A percentile compares a stretch with the other conserved stretches of the same genome.
Evolutionary conservation across 225 moss, liverwort and hornwort genomes (phyloP).

Genomic region (Physcomitrium patens): DNA sequence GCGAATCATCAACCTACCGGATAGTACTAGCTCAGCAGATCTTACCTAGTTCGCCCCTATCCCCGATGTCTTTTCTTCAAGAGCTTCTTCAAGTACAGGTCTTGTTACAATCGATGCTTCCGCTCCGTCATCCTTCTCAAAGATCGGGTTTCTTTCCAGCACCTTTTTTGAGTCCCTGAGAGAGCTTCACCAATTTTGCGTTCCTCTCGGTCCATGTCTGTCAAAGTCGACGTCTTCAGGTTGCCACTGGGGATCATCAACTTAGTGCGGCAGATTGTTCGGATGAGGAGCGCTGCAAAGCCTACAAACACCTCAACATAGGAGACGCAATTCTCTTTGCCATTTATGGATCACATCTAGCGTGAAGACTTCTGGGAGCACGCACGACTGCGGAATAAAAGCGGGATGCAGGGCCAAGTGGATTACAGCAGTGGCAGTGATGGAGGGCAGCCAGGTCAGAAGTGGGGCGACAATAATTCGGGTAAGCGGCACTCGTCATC

Average conservation of each 20-base stretch:
- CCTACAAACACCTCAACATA: constrained; percentile 14
- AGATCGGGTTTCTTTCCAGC: constrained; percentile 42
- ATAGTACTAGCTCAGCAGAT: constrained; percentile 26
- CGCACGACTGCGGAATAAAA: constrained; percentile 12
- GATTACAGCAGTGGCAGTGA: constrained; percentile 76
- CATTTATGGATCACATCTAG: constrained; percentile 39
- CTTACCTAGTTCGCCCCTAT: constrained; percentile 24
- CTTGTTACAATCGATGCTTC: constrained; percentile 41
- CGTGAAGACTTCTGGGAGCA: not conserved
- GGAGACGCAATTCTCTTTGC: not conserved
- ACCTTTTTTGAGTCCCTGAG: constrained; percentile 49
- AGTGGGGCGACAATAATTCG: constrained; percentile 54
- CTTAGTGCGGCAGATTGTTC: constrained; percentile 24
- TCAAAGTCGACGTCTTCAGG: constrained; percentile 14
- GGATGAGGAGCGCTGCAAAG: constrained; percentile 27
- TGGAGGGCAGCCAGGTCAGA: constrained; percentile 42
- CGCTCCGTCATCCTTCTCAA: constrained; percentile 25
- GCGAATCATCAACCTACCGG: constrained; percentile 32
- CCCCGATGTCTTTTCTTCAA: constrained; percentile 48
- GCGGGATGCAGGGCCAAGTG: constrained; percentile 65
- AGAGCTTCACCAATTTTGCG: constrained; percentile 7
- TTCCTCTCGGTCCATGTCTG: constrained; percentile 3
- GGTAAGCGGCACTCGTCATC: constrained; percentile 68
- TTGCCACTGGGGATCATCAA: constrained; percentile 1
- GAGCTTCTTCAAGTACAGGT: constrained; percentile 30